Base-by-base conservation (phyloP, 176 grass and related monocot species). In the Alloteropsis semialata region DNA sequence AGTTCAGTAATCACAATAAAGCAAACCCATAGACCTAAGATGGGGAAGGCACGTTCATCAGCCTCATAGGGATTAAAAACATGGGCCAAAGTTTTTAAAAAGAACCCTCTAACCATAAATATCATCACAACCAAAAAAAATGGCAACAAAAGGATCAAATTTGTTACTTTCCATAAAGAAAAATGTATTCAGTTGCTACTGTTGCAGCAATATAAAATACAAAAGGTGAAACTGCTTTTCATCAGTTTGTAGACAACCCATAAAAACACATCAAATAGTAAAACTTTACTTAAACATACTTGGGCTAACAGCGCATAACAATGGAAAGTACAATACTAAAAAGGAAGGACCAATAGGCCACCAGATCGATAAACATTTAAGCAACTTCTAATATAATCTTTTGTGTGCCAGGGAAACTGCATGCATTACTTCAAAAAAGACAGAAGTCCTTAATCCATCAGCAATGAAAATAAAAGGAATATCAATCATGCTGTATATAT, bases 11-110 rank as follows among this genome's bases (percentile, higher is more conserved):
- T 45, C 19, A 45, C 19, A 21, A 46, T 48, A 33, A 42, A 76
- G 76, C 11, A 66, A 67, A 76, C 27, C 32, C 4, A 67, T 10
- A 76, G 25, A 65, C 34, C 33, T 65, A 75, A 36, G 24, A 65
- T 37, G 45, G 36, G 32, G 7, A 56, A 75, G 59, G 5, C 61
- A 84, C 82, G 70, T 83, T 83, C 69, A 53, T 74, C 70, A 74
- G 22, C 58, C 45, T 45, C 16, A 65, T 65, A 57, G 32, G n/a
- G 3, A 60, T 30, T 0, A 8, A 46, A 81, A 15, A 8, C 51
- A n/a, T 32, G 43, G 38, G 28, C 1, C 30, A 44, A 60, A 82
- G 27, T 61, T 39, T 73, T 61, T 46, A 78, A 24, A 58, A 13
- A 78, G 74, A 70, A 70, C 74, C 28, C 22, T n/a, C n/a, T n/a